phyloP scores from a whole-genome alignment of 257 asterid species.

The Solanum rostratum region DNA sequence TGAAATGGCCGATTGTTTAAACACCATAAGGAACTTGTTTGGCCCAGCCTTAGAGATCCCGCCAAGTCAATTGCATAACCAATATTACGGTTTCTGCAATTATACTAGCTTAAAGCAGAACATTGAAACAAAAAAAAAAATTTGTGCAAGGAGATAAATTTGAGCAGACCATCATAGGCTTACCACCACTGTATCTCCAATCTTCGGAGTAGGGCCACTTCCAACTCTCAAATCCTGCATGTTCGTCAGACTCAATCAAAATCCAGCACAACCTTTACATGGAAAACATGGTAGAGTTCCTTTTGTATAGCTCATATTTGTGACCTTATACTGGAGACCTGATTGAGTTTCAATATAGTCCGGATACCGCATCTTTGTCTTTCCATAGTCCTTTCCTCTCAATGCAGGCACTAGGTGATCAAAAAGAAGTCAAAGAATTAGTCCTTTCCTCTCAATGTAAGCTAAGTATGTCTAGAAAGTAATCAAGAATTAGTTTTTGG shows the following conservation, averaged over 20 bases:
- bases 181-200: conserved; percentile 86
- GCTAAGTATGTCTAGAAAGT: conserved; percentile 71
- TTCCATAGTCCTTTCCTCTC: conserved; percentile 96
- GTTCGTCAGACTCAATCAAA: conserved; percentile 14
- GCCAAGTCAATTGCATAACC: neutral
- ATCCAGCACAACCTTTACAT: neutral
- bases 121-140: neutral
- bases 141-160: neutral
- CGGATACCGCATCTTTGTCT: conserved; percentile 85
- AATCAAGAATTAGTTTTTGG: neutral
- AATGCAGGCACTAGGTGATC: conserved; percentile 91
- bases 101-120: neutral
- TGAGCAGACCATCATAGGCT: conserved; percentile 7
- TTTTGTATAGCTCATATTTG: conserved; percentile 5
- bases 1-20: neutral
- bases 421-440: conserved; percentile 24
- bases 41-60: neutral
- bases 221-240: conserved; percentile 84
- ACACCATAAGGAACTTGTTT: neutral
- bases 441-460: conserved; percentile 86
- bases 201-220: conserved; percentile 67
- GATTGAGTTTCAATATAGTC: conserved; percentile 77
- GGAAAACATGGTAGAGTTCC: conserved; percentile 12
- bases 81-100: neutral
- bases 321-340: conserved; percentile 96